Conservation (phyloP, 2,329 filamentous ascomycete species). For the Colletotrichum somersetense region DNA sequence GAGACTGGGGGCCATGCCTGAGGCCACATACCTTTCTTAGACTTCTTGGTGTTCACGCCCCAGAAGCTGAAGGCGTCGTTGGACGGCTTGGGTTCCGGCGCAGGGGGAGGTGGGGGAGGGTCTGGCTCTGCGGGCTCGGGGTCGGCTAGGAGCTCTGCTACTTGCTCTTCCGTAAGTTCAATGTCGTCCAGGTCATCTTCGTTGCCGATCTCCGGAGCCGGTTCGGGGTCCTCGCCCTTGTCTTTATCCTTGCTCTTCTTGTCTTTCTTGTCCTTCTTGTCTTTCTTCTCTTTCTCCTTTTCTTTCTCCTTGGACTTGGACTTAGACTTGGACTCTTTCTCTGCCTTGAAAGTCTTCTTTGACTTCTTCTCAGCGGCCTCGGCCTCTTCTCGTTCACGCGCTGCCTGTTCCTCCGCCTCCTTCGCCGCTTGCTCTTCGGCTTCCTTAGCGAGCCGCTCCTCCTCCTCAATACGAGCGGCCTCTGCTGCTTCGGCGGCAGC, state of each 20-base stretch:
- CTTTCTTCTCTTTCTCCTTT: slow-evolving; percentile 43
- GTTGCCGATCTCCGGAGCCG: slow-evolving; percentile 30
- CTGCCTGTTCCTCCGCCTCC: slow-evolving; percentile 51
- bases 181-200: slow-evolving; percentile 43
- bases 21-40: slow-evolving; percentile 57
- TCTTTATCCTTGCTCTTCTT: slow-evolving; percentile 47
- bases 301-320: slow-evolving; percentile 50
- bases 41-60: slow-evolving; percentile 61
- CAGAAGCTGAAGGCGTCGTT: slow-evolving; percentile 68
- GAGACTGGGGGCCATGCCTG: slow-evolving; percentile 43
- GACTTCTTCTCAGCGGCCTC: slow-evolving; percentile 55
- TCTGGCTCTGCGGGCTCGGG: slow-evolving; percentile 41
- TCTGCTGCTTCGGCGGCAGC: slow-evolving; percentile 55
- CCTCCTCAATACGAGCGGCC: slow-evolving; percentile 46
- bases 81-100: slow-evolving; percentile 47
- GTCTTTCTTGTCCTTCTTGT: slow-evolving; percentile 49
- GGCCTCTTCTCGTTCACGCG: slow-evolving; percentile 47
- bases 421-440: slow-evolving; percentile 56
- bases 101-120: slow-evolving; percentile 20
- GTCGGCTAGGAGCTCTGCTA: slow-evolving; percentile 57
- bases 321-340: slow-evolving; percentile 52
- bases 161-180: slow-evolving; percentile 57
- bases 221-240: slow-evolving; percentile 36
- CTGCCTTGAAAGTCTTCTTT: slow-evolving; percentile 55
- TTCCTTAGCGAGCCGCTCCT: slow-evolving; percentile 52